These are phyloP conservation scores for Didymosphaeria variabile DNA, from an alignment of 2,329 filamentous ascomycete species.

Conservation along the genomic window DNA sequence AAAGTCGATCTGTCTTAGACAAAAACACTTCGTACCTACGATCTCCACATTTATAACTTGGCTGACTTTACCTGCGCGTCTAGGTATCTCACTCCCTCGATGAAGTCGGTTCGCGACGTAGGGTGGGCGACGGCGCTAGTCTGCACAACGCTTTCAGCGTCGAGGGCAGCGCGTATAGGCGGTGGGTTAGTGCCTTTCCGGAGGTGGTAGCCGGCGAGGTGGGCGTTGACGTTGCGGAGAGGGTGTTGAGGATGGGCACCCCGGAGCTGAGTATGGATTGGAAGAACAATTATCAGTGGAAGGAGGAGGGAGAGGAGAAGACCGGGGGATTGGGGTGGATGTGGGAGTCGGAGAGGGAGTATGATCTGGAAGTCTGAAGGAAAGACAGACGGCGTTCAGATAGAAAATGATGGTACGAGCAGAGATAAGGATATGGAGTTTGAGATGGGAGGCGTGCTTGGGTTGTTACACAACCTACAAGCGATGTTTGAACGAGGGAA, in stretches of 20 bases:
- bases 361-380: background rate
- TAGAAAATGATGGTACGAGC: too few relatives aligned
- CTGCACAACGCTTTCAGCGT: conserved; percentile 10
- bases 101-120: background rate
- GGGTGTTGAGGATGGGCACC: background rate
- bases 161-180: conserved; percentile 18
- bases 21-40: too few relatives aligned
- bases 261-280: conserved; percentile 4
- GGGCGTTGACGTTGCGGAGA: background rate
- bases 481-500: too few relatives aligned
- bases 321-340: background rate
- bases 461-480: too few relatives aligned
- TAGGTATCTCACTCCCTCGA: background rate
- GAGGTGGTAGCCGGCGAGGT: conserved; percentile 15
- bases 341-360: background rate
- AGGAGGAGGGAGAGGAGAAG: background rate
- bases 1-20: too few relatives aligned
- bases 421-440: too few relatives aligned
- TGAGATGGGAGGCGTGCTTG: too few relatives aligned
- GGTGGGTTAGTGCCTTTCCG: conserved; percentile 20
- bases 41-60: too few relatives aligned
- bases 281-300: too few relatives aligned
- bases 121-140: background rate
- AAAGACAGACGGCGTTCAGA: background rate
- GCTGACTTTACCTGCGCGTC: too few relatives aligned